phyloP scores from a whole-genome alignment of 345 rosid genomes.

The Alliaria petiolata region DNA sequence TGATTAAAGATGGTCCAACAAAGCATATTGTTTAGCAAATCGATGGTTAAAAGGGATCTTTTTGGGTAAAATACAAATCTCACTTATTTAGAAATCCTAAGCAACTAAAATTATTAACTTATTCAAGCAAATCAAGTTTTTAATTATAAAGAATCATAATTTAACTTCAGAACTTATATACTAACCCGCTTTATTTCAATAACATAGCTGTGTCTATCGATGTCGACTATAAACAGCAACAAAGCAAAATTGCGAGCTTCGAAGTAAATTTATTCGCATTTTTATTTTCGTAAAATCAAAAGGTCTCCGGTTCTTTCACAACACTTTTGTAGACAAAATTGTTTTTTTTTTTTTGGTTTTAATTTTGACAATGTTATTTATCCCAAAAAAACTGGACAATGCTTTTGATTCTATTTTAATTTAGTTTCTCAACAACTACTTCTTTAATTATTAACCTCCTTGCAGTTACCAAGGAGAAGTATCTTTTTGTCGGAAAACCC shows the following conservation, averaged over 20 bases:
- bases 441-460: not conserved
- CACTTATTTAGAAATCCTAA: constrained; percentile 1
- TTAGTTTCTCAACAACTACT: constrained; percentile 5
- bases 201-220: not conserved
- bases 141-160: not conserved
- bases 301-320: not conserved
- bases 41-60: constrained; percentile 14
- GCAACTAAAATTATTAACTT: not conserved
- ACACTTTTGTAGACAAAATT: not conserved
- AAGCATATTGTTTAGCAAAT: constrained; percentile 15
- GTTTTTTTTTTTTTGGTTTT: not conserved
- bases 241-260: not conserved
- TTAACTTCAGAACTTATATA: not conserved
- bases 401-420: not conserved
- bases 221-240: not conserved
- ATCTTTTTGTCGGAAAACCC: constrained; percentile 33
- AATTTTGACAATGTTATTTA: too few species aligned
- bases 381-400: not conserved
- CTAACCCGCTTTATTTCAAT: not conserved
- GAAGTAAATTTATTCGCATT: not conserved
- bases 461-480: constrained; percentile 27
- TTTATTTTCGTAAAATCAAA: not conserved
- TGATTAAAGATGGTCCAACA: constrained; percentile 4
- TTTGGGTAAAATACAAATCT: not conserved
- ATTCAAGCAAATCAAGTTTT: not conserved